These are phyloP conservation scores for Ustilago esculenta DNA, from an alignment of 1,284 basidiomycete species.

Conservation along the genomic window DNA sequence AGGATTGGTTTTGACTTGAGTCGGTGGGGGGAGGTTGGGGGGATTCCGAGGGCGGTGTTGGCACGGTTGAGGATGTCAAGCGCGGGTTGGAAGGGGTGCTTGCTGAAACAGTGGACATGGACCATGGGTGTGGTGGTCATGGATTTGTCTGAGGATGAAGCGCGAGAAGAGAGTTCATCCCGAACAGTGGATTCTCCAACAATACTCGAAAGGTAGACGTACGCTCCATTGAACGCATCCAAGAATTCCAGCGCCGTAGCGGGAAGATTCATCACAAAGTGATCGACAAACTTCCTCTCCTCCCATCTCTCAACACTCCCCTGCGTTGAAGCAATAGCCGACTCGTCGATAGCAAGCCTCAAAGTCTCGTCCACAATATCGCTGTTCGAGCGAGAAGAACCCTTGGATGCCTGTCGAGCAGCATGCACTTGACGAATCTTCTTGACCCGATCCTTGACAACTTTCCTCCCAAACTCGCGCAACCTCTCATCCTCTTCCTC, in stretches of 20 bases:
- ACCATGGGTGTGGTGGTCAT: slow-evolving; percentile 77
- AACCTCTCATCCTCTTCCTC: slow-evolving; percentile 27
- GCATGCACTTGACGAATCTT: slow-evolving; percentile 10
- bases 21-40: neutral
- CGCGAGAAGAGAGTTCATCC: slow-evolving; percentile 20
- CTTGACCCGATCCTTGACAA: slow-evolving; percentile 24
- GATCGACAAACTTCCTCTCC: slow-evolving; percentile 69
- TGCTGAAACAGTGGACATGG: slow-evolving; percentile 96
- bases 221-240: slow-evolving; percentile 82
- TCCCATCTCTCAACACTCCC: slow-evolving; percentile 1
- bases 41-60: slow-evolving; percentile 44
- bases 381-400: too few species aligned
- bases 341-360: neutral
- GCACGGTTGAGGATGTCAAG: slow-evolving; percentile 58
- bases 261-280: slow-evolving; percentile 97
- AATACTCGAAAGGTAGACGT: slow-evolving; percentile 69
- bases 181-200: slow-evolving; percentile 67
- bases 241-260: slow-evolving; percentile 90
- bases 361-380: neutral
- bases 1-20: slow-evolving; percentile 17
- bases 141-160: slow-evolving; percentile 8
- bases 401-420: slow-evolving; percentile 2
- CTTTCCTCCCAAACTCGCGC: slow-evolving; percentile 9
- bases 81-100: slow-evolving; percentile 70
- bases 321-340: neutral